These are phyloP conservation scores for Entomortierella beljakovae DNA, from an alignment of 192 early-diverging fungal species.

Conservation along the genomic window DNA sequence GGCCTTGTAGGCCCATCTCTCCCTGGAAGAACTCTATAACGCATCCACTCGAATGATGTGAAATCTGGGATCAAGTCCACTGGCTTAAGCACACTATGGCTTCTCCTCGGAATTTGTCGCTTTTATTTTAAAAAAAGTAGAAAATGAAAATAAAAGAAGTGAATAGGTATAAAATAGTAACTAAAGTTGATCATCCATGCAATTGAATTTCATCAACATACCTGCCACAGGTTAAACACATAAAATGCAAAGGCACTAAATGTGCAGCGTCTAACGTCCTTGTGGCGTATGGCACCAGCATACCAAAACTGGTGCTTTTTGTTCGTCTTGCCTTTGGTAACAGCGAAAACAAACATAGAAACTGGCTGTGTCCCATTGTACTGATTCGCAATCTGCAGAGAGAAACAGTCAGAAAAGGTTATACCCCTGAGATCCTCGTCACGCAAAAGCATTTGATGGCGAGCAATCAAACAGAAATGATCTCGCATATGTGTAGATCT, in stretches of 20 bases:
- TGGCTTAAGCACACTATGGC: too few relatives aligned
- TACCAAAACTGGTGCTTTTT: constrained; percentile 12
- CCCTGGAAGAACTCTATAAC: too few relatives aligned
- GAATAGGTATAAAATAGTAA: too few relatives aligned
- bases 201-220: not conserved
- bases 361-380: constrained; percentile 8
- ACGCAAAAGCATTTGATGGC: constrained; percentile 18
- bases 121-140: too few relatives aligned
- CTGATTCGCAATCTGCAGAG: constrained; percentile 1
- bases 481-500: constrained; percentile 6
- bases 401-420: constrained; percentile 15
- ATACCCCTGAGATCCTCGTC: constrained; percentile 24
- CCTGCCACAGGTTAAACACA: constrained; percentile 32
- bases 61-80: too few relatives aligned
- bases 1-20: too few relatives aligned
- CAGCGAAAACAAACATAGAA: constrained; percentile 5
- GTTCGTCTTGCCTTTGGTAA: constrained; percentile 13
- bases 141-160: too few relatives aligned
- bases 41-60: too few relatives aligned
- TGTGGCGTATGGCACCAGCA: constrained; percentile 14
- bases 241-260: constrained; percentile 31
- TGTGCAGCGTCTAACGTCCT: constrained; percentile 15
- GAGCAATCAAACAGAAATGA: constrained; percentile 7
- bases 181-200: too few relatives aligned
- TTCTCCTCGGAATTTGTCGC: too few relatives aligned